Percentiles rank a stretch among this genome's conserved stretches.
These are phyloP conservation scores for Leccinum sublutescens DNA, from an alignment of 768 basidiomycete species.

Conservation along the genomic window DNA sequence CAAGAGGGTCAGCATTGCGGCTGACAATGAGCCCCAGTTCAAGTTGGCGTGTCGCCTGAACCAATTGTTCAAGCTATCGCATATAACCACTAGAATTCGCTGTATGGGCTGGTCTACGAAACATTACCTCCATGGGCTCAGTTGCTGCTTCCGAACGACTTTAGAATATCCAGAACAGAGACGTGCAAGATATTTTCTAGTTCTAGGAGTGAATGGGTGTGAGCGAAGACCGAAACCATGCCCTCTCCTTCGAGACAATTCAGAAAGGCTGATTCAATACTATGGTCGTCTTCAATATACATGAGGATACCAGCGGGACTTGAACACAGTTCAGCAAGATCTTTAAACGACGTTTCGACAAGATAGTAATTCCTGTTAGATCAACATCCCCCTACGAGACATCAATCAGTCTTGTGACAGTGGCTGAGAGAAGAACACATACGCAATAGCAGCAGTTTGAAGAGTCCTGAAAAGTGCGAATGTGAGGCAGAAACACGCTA, in stretches of 20 bases:
- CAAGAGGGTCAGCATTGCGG: constrained; percentile 12
- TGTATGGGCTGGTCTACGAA: not conserved
- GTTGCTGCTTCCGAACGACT: not conserved
- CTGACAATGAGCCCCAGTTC: constrained; percentile 14
- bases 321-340: not conserved
- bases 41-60: not conserved
- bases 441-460: constrained; percentile 60
- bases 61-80: not conserved
- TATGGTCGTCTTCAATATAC: not conserved
- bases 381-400: constrained; percentile 44
- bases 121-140: not conserved
- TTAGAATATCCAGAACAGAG: not conserved
- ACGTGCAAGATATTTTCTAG: not conserved
- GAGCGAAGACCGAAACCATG: not conserved
- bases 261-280: not conserved
- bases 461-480: constrained; percentile 36
- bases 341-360: not conserved
- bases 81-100: not conserved
- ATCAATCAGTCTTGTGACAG: constrained; percentile 11
- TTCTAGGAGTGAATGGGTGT: not conserved
- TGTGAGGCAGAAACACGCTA: not conserved
- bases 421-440: constrained; percentile 24
- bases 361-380: constrained; percentile 26
- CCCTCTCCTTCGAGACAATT: not conserved
- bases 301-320: not conserved